Conservation (phyloP, 2,329 filamentous ascomycete species). For the Colletotrichum tamarilloi region DNA sequence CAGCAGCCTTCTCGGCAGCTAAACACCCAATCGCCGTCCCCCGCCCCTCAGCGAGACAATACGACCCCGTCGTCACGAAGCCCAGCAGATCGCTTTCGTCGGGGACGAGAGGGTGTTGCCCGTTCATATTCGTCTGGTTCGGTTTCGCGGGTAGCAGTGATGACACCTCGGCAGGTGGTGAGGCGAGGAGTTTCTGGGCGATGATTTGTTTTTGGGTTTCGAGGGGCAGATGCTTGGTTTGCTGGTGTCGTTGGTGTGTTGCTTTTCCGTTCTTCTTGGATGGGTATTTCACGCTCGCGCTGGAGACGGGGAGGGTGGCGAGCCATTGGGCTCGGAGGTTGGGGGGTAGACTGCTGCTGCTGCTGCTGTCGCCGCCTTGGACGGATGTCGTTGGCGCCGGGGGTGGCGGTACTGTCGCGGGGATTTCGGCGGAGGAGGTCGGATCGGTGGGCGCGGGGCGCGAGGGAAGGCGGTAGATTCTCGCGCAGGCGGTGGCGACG, state of each 20-base stretch:
- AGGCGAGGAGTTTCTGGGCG: constrained; percentile 59
- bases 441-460: constrained; percentile 36
- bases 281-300: neutral
- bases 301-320: constrained; percentile 54
- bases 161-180: constrained; percentile 37
- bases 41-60: constrained; percentile 80
- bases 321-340: constrained; percentile 80
- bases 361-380: neutral
- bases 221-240: constrained; percentile 41
- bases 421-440: constrained; percentile 55
- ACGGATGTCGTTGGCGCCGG: constrained; percentile 14
- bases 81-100: constrained; percentile 82
- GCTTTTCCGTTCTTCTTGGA: constrained; percentile 34
- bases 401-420: constrained; percentile 53
- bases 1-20: constrained; percentile 66
- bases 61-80: constrained; percentile 90
- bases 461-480: constrained; percentile 87
- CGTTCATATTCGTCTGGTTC: constrained; percentile 53
- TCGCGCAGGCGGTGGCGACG: constrained; percentile 75
- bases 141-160: constrained; percentile 41
- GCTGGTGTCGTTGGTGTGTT: constrained; percentile 42
- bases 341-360: constrained; percentile 47
- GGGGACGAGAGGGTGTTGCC: constrained; percentile 78
- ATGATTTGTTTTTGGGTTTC: constrained; percentile 56
- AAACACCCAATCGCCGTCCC: constrained; percentile 82